phyloP scores from a whole-genome alignment of 768 basidiomycete genomes.

The Sporobolomyces phaffii region DNA sequence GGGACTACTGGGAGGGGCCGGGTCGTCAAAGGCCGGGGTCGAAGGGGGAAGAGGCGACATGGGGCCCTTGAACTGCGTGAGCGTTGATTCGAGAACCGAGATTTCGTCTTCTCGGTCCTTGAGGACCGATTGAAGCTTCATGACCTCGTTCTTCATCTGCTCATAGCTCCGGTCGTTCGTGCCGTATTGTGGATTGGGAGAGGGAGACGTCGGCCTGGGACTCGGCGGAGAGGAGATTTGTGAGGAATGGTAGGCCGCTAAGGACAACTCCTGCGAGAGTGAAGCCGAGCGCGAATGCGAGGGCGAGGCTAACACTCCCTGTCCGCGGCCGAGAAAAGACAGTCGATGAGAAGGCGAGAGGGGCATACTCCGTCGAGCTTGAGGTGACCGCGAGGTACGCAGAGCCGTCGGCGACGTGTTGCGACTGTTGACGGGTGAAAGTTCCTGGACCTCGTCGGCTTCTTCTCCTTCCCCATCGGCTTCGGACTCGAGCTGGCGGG shows the following conservation, averaged over 20 bases:
- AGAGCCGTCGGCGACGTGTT: constrained; percentile 2
- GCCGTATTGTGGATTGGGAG: constrained; percentile 45
- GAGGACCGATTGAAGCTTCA: constrained; percentile 86
- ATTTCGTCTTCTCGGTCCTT: constrained; percentile 92
- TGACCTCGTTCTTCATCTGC: constrained; percentile 89
- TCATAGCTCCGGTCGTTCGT: constrained; percentile 69
- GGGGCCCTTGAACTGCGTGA: constrained; percentile 8
- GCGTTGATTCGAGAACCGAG: constrained; percentile 21
- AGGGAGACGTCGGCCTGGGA: constrained; percentile 25
- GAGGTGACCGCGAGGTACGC: constrained; percentile 28
- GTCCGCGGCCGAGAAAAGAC: constrained; percentile 43
- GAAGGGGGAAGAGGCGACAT: neutral
- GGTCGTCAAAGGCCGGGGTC: neutral
- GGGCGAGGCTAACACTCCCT: constrained; percentile 26
- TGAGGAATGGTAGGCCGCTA: constrained; percentile 45
- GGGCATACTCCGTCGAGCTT: constrained; percentile 39
- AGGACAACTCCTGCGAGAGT: constrained; percentile 75
- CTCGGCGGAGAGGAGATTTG: constrained; percentile 43
- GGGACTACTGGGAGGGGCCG: neutral
- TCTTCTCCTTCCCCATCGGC: constrained; percentile 1
- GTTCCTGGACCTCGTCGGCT: constrained; percentile 25
- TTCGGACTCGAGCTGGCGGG: neutral
- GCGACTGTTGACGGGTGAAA: constrained; percentile 8
- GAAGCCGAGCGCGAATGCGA: constrained; percentile 90
- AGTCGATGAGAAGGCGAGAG: constrained; percentile 32